phyloP scores from a whole-genome alignment of 2,329 filamentous ascomycete species.

The Epichloe uncinata region DNA sequence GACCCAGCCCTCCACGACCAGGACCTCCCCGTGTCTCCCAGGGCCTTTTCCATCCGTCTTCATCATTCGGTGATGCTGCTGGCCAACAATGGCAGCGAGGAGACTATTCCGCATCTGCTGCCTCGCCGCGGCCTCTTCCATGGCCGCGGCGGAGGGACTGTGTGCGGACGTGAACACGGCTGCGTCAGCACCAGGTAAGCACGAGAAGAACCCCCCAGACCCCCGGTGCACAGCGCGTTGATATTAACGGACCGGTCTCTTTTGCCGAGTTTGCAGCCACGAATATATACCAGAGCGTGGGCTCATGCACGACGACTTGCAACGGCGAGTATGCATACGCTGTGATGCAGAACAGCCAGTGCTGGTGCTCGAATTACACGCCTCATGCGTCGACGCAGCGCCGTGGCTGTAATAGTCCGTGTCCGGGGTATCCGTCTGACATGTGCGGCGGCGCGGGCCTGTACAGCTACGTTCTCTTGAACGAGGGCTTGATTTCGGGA shows the following conservation, averaged over 20 bases:
- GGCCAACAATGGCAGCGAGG: neutral
- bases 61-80: neutral
- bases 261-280: neutral
- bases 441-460: constrained; percentile 1
- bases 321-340: constrained; percentile 1
- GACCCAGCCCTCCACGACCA: neutral
- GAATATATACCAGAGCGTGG: constrained; percentile 3
- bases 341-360: constrained; percentile 1
- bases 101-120: neutral
- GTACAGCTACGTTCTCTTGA: constrained; percentile 4
- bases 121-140: neutral
- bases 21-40: too few species aligned
- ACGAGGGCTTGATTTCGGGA: neutral
- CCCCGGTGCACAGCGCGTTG: too few species aligned
- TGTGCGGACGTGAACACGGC: neutral
- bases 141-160: neutral
- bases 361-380: constrained; percentile 4
- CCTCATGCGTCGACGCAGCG: neutral
- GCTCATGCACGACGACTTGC: constrained; percentile 2
- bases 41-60: neutral
- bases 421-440: constrained; percentile 4
- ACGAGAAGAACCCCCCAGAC: too few species aligned
- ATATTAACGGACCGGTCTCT: too few species aligned
- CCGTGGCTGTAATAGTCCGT: neutral
- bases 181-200: neutral